These are phyloP conservation scores for Sabuloglossum arenarium DNA, from an alignment of 495 filamentous ascomycete genomes.

Conservation along the genomic window DNA sequence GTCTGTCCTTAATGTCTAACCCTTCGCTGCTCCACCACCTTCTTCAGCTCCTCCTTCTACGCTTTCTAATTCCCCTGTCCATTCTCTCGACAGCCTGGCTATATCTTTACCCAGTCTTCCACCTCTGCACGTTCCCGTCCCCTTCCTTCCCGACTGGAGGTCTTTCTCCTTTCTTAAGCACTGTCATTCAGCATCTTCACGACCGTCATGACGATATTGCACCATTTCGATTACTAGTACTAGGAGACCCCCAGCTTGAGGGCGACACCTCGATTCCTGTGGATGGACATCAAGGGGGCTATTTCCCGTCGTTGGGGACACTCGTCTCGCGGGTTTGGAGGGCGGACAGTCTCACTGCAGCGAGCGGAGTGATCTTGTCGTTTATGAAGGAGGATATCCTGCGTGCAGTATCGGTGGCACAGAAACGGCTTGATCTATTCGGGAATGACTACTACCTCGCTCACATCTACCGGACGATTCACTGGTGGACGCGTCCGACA, in stretches of 20 bases:
- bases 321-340: background rate
- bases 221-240: slow-evolving; percentile 70
- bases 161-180: slow-evolving; percentile 6
- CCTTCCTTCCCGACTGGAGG: slow-evolving; percentile 15
- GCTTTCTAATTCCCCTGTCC: slow-evolving; percentile 5
- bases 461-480: slow-evolving; percentile 73
- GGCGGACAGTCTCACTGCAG: background rate
- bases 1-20: background rate
- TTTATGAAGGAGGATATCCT: slow-evolving; percentile 39
- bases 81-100: slow-evolving; percentile 34
- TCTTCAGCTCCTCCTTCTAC: background rate
- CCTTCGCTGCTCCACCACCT: background rate
- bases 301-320: background rate
- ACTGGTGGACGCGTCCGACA: slow-evolving; percentile 63
- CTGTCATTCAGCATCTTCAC: slow-evolving; percentile 5
- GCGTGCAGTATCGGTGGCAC: slow-evolving; percentile 32
- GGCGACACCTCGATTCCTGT: slow-evolving; percentile 66
- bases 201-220: slow-evolving; percentile 23
- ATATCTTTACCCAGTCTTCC: slow-evolving; percentile 73
- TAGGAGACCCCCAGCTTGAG: slow-evolving; percentile 90
- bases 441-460: slow-evolving; percentile 92
- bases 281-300: background rate
- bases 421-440: slow-evolving; percentile 68
- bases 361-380: slow-evolving; percentile 10
- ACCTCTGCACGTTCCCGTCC: slow-evolving; percentile 61